These are phyloP conservation scores for Durusdinium trenchii DNA, from an alignment of 73 alveolate species.

Conservation along the genomic window DNA sequence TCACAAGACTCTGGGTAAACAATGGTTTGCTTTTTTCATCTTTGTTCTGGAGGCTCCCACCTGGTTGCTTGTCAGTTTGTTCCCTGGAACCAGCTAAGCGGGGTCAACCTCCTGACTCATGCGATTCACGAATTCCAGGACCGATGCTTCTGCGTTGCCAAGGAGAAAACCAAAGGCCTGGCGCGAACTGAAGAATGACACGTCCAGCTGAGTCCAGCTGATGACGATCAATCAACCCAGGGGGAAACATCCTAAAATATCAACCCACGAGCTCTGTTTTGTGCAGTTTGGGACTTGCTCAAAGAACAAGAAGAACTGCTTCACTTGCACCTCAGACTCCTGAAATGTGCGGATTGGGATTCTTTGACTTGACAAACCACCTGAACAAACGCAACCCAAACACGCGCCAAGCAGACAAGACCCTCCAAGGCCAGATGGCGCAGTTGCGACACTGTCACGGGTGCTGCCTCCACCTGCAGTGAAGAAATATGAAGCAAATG, in stretches of 20 bases:
- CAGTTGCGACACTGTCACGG: conserved; percentile 53
- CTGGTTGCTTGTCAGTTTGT: neutral
- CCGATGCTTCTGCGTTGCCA: neutral
- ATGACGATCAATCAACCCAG: neutral
- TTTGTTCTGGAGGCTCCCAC: neutral
- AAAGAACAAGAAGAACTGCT: neutral
- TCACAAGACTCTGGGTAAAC: neutral
- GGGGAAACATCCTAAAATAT: neutral
- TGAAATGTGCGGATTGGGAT: neutral
- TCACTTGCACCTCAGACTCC: neutral
- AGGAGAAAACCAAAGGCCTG: conserved; percentile 60
- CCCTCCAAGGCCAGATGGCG: conserved; percentile 68
- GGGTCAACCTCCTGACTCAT: neutral
- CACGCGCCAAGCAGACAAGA: neutral
- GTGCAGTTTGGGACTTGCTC: no score
- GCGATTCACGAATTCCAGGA: neutral
- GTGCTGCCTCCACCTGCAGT: neutral
- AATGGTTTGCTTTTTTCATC: neutral
- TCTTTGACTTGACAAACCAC: neutral
- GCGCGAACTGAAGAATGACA: neutral
- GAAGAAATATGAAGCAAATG: neutral
- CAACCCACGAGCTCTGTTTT: neutral
- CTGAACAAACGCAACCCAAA: neutral
- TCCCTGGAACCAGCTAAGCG: neutral
- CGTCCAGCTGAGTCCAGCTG: neutral